phyloP scores from a whole-genome alignment of 225 moss, liverwort and hornwort genomes.

The Rhytidiadelphus loreus region DNA sequence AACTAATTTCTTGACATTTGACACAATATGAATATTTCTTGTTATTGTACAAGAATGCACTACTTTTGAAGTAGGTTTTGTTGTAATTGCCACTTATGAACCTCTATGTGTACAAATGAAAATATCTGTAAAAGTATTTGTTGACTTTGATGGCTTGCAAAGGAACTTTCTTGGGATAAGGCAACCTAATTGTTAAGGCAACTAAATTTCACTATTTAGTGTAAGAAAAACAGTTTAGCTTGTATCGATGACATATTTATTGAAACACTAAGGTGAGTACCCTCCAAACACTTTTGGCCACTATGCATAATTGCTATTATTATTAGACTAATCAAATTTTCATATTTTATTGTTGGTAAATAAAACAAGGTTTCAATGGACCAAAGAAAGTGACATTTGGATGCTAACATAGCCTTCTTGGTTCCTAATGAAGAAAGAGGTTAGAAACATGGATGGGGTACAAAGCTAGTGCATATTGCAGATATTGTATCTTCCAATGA shows the following conservation, averaged over 20 bases:
- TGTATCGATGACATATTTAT: not conserved
- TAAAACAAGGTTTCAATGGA: accelerated
- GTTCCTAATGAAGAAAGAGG: not conserved
- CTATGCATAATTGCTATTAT: not conserved
- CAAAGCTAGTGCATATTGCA: not conserved
- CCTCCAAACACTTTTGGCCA: not conserved
- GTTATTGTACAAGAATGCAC: not conserved
- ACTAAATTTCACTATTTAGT: not conserved
- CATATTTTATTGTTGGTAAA: not conserved
- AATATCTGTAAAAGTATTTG: not conserved
- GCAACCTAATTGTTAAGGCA: not conserved
- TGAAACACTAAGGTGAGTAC: accelerated
- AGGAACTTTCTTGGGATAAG: not conserved
- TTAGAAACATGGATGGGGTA: not conserved
- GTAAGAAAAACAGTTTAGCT: not conserved
- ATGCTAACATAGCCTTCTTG: not conserved
- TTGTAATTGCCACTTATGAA: not conserved
- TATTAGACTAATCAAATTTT: not conserved
- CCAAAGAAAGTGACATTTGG: accelerated
- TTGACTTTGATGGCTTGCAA: not conserved
- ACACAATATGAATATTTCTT: not conserved
- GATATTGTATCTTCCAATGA: no score
- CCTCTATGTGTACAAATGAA: not conserved
- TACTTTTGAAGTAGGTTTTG: not conserved
- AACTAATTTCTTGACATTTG: not conserved